phyloP scores from a whole-genome alignment of 2,329 filamentous ascomycete genomes.

The Fusarium sp. region DNA sequence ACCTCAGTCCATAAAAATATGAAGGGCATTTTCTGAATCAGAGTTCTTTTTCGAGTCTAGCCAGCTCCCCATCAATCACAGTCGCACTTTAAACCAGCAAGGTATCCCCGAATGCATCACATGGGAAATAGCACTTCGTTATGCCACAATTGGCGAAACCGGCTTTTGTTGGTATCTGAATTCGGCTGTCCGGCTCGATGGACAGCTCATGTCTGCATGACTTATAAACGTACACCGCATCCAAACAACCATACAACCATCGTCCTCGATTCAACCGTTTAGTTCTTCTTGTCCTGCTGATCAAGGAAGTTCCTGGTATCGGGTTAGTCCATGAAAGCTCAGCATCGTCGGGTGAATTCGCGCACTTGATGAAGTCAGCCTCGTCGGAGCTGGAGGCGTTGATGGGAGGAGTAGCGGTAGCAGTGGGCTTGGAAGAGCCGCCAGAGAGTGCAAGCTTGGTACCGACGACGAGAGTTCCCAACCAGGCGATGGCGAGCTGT shows the following conservation, averaged over 20 bases:
- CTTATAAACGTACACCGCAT: slow-evolving; percentile 48
- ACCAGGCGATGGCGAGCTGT: slow-evolving; percentile 67
- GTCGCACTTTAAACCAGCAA: not conserved
- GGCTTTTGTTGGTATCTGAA: slow-evolving; percentile 40
- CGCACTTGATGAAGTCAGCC: slow-evolving; percentile 73
- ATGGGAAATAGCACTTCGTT: not conserved
- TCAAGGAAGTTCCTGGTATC: slow-evolving; percentile 51
- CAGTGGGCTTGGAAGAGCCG: slow-evolving; percentile 55
- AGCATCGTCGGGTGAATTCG: slow-evolving; percentile 39
- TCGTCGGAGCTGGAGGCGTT: slow-evolving; percentile 70
- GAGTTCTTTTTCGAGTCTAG: not conserved
- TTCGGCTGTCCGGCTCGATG: slow-evolving; percentile 36
- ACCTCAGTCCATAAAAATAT: not conserved
- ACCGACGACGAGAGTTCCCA: slow-evolving; percentile 61
- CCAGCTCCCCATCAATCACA: not conserved
- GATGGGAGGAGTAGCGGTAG: slow-evolving; percentile 63
- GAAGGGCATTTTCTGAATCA: not conserved
- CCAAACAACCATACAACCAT: slow-evolving; percentile 41
- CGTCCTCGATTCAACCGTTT: slow-evolving; percentile 34
- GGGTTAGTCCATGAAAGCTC: slow-evolving; percentile 37
- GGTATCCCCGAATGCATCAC: slow-evolving; percentile 19
- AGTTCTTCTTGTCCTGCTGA: slow-evolving; percentile 54
- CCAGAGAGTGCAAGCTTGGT: slow-evolving; percentile 56
- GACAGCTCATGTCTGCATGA: slow-evolving; percentile 38
- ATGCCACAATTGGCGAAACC: slow-evolving; percentile 37